Percentiles rank a stretch among this genome's conserved stretches.
Evolutionary conservation across 306 rosid genomes (phyloP).

Genomic region (Cicer cuneatum): DNA sequence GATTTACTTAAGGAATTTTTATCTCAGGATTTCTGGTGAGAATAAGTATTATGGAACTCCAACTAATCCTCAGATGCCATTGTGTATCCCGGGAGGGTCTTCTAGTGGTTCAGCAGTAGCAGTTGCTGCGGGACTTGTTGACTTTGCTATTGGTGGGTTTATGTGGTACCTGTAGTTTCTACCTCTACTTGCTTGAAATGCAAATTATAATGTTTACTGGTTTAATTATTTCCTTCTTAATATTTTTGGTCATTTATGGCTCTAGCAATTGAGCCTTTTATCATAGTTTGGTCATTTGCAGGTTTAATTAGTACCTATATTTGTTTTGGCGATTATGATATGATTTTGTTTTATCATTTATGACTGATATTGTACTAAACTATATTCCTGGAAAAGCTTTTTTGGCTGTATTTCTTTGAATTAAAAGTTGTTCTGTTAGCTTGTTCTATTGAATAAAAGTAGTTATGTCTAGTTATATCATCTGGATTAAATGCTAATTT

Average conservation of each 20-base stretch:
- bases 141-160: slow-evolving; percentile 74
- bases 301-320: not conserved
- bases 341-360: not conserved
- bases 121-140: slow-evolving; percentile 76
- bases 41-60: slow-evolving; percentile 77
- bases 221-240: not conserved
- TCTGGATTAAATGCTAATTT: not conserved
- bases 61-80: slow-evolving; percentile 60
- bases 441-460: not conserved
- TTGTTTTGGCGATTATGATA: not conserved
- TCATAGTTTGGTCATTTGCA: not conserved
- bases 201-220: not conserved
- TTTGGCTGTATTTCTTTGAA: not conserved
- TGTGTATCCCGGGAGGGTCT: slow-evolving; percentile 74
- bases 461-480: not conserved
- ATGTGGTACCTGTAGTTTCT: not conserved
- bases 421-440: not conserved
- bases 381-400: not conserved
- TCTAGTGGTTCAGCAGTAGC: slow-evolving; percentile 85
- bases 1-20: slow-evolving; percentile 21
- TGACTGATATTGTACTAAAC: not conserved
- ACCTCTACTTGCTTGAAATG: slow-evolving; percentile 32
- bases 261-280: not conserved
- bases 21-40: slow-evolving; percentile 68
- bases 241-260: slow-evolving; percentile 6